Conservation (phyloP, 2,329 filamentous ascomycete genomes). For the Penicillium crustosum region DNA sequence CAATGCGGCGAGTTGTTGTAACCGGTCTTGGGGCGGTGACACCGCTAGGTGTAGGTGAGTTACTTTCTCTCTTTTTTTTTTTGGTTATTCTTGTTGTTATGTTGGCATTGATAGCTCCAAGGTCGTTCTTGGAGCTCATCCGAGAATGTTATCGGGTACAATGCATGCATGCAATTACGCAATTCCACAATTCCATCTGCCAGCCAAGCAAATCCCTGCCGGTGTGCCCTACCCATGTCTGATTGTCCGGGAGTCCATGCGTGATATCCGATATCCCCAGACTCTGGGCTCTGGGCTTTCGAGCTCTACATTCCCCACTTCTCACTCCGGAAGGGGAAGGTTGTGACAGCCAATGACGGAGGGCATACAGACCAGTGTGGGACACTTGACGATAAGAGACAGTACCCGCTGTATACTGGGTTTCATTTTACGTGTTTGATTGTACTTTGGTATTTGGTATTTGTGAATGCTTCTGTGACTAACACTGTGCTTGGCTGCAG, state of each 20-base stretch:
- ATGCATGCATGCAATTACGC: neutral
- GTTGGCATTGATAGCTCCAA: slow-evolving; percentile 3
- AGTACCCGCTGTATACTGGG: neutral
- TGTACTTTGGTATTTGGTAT: neutral
- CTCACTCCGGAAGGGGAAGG: slow-evolving; percentile 33
- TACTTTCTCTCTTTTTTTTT: slow-evolving; percentile 1
- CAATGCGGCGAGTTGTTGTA: slow-evolving; percentile 69
- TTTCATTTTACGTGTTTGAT: neutral
- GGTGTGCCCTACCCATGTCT: neutral
- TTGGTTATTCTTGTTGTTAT: slow-evolving; percentile 1
- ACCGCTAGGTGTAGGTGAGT: slow-evolving; percentile 73
- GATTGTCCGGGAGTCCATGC: neutral
- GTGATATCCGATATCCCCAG: slow-evolving; percentile 9
- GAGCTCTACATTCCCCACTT: slow-evolving; percentile 30
- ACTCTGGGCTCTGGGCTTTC: slow-evolving; percentile 1
- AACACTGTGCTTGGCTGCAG: slow-evolving; percentile 35
- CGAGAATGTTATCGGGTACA: neutral
- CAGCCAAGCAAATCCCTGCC: neutral
- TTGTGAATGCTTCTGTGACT: neutral
- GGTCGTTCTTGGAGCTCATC: neutral
- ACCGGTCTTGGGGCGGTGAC: slow-evolving; percentile 80
- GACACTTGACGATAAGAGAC: neutral
- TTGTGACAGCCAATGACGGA: slow-evolving; percentile 27
- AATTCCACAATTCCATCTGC: neutral
- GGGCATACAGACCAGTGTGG: slow-evolving; percentile 5